Conservation (phyloP, 140 eudicot genomes). For the Flaveria floridana region DNA sequence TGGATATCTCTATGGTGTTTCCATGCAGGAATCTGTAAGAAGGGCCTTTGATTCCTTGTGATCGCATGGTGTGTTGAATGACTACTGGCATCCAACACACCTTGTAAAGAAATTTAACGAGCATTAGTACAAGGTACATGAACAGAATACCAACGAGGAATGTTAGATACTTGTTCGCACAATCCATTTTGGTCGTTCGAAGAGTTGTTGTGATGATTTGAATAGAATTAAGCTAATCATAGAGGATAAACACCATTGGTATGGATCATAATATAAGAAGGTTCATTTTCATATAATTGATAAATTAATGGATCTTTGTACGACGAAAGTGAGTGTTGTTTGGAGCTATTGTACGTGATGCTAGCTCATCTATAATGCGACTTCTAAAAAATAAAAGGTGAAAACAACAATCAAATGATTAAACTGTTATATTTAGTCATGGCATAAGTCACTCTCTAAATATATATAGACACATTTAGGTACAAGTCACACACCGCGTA, state of each 20-base stretch:
- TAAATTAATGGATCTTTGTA: background rate
- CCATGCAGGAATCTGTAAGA: conserved; percentile 45
- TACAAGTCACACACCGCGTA: no score
- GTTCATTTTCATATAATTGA: background rate
- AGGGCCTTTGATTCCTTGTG: conserved; percentile 57
- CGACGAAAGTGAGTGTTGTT: conserved; percentile 1
- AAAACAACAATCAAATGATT: background rate
- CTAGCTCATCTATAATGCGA: background rate
- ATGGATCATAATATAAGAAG: background rate
- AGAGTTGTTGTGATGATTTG: background rate
- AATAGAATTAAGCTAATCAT: background rate
- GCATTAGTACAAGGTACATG: conserved; percentile 21
- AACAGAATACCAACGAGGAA: conserved; percentile 16
- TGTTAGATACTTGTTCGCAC: conserved; percentile 12
- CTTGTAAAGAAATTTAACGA: conserved; percentile 42
- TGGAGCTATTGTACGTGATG: conserved; percentile 1
- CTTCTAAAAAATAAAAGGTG: background rate
- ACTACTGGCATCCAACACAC: conserved; percentile 44
- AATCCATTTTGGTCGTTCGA: conserved; percentile 15
- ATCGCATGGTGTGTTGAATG: conserved; percentile 38
- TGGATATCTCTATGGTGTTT: conserved; percentile 41
- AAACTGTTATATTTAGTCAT: background rate
- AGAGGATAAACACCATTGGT: background rate
- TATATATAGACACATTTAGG: no score
- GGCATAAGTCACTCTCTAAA: background rate